Base-by-base conservation (phyloP, 257 asterid species). In the Forsythia suspensa region DNA sequence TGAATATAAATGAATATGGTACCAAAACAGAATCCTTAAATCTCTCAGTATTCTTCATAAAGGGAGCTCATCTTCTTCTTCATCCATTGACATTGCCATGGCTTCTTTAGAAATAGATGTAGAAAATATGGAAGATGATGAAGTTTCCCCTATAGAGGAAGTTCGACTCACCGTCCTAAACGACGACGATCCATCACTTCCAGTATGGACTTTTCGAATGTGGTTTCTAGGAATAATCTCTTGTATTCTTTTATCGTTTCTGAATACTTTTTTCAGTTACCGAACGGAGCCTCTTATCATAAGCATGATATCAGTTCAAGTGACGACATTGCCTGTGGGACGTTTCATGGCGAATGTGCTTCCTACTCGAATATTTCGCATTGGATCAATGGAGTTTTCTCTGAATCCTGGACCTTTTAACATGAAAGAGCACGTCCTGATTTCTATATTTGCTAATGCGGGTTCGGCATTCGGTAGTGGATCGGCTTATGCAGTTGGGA, bases 131-230 rank as follows among this genome's bases (percentile, higher is more conserved):
- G 66, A 18, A 18, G 66, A 57, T 7, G 66, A 57, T 18, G 66
- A 57, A 84, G 0, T 68, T 48, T 91, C 93, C 4, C 90, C 94
- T 0, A 67, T 90, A 0, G 97, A 92, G 69, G 76, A 90, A 83
- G 95, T 92, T 51, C 89, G 94, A 15, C 80, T 89, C 4, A 87
- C 91, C 0, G 94, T 92, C 8, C 82, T 90, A 2, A 85, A 79
- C 36, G 75, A 20, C 0, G 95, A 92, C 4, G 94, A 92, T 73
- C 88, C 97, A n/a, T 73, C 86, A 7, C 87, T 84, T 0, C 95
- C 92, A 18, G 91, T 92, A 0, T 92, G 93, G 95, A 92, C 97
- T 1, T 90, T 92, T 11, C 87, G 97, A 6, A 87, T 92, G 93
- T 92, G 95, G 95, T 79, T 84, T 34, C 73, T 90, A 0, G 95